phyloP scores from a whole-genome alignment of 1,139 yeast genomes.

The Pichia sp. region DNA sequence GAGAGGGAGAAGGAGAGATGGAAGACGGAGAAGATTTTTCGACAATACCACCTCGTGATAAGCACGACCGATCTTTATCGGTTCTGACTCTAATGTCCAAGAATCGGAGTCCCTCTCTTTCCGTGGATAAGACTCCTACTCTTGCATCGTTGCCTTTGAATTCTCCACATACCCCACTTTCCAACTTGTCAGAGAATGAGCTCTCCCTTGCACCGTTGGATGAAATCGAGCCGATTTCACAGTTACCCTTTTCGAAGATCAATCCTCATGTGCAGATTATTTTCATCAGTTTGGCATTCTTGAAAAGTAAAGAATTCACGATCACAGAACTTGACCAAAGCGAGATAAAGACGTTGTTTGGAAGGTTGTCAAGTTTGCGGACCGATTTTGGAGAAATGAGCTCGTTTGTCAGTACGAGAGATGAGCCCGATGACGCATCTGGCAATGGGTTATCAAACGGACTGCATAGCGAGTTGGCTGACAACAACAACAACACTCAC shows the following conservation, averaged over 20 bases:
- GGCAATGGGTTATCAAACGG: background rate
- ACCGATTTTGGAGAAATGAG: conserved; percentile 30
- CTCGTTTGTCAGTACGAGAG: conserved; percentile 27
- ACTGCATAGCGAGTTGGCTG: background rate
- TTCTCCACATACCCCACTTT: conserved; percentile 14
- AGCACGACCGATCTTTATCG: conserved; percentile 28
- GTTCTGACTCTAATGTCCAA: conserved; percentile 26
- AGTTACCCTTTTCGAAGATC: conserved; percentile 58
- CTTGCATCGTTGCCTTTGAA: conserved; percentile 19
- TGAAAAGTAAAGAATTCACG: conserved; percentile 74
- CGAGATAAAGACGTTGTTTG: conserved; percentile 77
- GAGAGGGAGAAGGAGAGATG: background rate
- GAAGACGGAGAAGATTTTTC: conserved; percentile 8
- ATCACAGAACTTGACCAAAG: conserved; percentile 84
- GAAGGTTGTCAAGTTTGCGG: conserved; percentile 41
- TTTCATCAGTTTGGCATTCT: conserved; percentile 71
- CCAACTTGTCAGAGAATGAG: background rate
- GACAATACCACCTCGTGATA: background rate
- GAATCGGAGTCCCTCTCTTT: conserved; percentile 17
- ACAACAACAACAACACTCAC: background rate
- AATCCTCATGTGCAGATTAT: conserved; percentile 78
- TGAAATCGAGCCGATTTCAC: conserved; percentile 24
- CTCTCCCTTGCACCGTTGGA: conserved; percentile 11
- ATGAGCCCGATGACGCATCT: conserved; percentile 9
- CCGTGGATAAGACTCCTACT: conserved; percentile 28